Evolutionary conservation across 495 filamentous ascomycete genomes (phyloP).

Genomic region (Elaphomyces granulatus): DNA sequence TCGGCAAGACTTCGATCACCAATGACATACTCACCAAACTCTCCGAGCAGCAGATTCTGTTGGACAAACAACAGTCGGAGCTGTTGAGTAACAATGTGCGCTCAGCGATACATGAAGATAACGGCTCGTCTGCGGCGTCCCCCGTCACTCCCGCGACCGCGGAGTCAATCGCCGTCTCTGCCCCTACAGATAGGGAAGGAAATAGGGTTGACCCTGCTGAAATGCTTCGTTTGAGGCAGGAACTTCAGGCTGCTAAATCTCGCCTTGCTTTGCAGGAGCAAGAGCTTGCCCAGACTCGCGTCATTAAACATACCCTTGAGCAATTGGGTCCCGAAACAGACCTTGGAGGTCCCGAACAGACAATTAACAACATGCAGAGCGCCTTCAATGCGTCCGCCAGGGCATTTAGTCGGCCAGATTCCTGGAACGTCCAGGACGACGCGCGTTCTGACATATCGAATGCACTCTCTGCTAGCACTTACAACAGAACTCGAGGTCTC

Average conservation of each 20-base stretch:
- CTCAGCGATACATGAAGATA: constrained; percentile 22
- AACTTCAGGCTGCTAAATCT: constrained; percentile 65
- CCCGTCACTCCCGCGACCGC: constrained; percentile 43
- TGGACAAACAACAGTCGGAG: constrained; percentile 39
- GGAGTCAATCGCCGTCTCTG: constrained; percentile 32
- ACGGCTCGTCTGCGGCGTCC: constrained; percentile 36
- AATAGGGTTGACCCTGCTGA: constrained; percentile 28
- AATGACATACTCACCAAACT: constrained; percentile 40
- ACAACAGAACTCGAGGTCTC: constrained; percentile 45
- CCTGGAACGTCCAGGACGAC: constrained; percentile 55
- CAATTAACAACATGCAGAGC: constrained; percentile 37
- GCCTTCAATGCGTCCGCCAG: constrained; percentile 39
- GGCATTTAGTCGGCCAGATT: constrained; percentile 38
- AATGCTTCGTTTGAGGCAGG: constrained; percentile 45
- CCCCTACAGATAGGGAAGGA: constrained; percentile 7
- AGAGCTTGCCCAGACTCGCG: constrained; percentile 66
- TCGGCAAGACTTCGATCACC: constrained; percentile 10
- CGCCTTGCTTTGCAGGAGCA: constrained; percentile 72
- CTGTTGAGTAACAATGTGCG: constrained; percentile 23
- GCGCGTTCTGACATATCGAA: constrained; percentile 49
- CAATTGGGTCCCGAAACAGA: constrained; percentile 49
- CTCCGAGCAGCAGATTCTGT: constrained; percentile 46
- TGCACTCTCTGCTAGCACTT: constrained; percentile 41
- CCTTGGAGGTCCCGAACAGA: constrained; percentile 35
- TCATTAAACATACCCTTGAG: constrained; percentile 60